Conservation (phyloP, 345 rosid genomes). For the Gossypium anomalum region DNA sequence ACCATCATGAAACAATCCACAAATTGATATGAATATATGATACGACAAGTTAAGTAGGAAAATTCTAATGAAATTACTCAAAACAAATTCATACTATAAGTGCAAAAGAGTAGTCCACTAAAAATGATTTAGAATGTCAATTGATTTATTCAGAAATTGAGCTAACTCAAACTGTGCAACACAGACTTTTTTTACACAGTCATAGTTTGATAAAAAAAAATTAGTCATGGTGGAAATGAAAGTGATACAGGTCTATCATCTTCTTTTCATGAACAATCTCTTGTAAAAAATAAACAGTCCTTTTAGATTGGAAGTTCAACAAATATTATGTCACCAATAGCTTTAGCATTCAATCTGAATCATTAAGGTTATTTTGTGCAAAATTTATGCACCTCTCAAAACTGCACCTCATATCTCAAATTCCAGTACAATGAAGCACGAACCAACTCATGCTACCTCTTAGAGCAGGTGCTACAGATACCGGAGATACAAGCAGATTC, state of each 20-base stretch:
- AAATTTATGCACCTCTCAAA: neutral
- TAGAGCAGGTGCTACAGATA: constrained; percentile 4
- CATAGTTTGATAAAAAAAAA: neutral
- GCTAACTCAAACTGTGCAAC: neutral
- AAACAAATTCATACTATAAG: neutral
- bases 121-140: neutral
- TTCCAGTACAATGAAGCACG: neutral
- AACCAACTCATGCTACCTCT: constrained; percentile 7
- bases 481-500: neutral
- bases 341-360: neutral
- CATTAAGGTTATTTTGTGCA: neutral
- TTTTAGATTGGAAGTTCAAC: neutral
- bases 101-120: neutral
- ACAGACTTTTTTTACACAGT: neutral
- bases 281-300: neutral
- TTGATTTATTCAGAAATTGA: neutral
- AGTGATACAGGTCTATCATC: neutral
- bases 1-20: constrained; percentile 10
- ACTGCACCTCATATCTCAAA: neutral
- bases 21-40: neutral
- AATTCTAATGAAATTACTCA: constrained; percentile 2
- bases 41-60: neutral
- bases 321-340: neutral
- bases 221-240: neutral
- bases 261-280: neutral